Evolutionary conservation across 805 yeast genomes (phyloP), one percentile per base, ranked within the genome.

Genomic region (Phaffomyces opuntiae): DNA sequence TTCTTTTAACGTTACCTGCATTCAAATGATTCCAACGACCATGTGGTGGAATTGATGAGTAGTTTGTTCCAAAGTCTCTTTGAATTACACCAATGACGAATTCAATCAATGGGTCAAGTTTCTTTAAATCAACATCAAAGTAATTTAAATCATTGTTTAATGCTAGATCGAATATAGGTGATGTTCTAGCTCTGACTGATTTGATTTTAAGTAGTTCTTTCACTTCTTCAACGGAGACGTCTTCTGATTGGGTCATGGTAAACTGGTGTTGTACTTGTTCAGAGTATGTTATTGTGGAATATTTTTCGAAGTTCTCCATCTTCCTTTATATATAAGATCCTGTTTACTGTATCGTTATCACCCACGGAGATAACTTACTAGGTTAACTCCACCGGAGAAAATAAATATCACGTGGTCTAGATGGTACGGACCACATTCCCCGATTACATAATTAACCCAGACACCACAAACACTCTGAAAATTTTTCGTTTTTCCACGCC

Each of bases 1-100:
- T 65, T 36, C 85, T 69, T 32, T 57, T 55, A 29, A 53, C 56
- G n/a, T 67, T 71, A 35, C 76, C 75, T 32, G 72, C 76, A 53
- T 79, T 77, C 55, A 80, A 69, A 58, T 80, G 86, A 53, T 78
- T 83, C 77, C 80, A 80, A 46, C 87, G 67, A 2, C 86, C 86
- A 59, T 80, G 86, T 9, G 82, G 78, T 5, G 87, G 85, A 44
- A 80, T 80, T 1, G 60, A 50, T 4, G 59, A 54, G 33, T 71
- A 70, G 25, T 72, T 62, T 3, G 68, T 62, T 0, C 70, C 72
- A 49, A 72, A 80, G 39, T 74, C 74, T 12, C 70, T 61, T 16
- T 59, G 58, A 13, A 80, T 70, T 5, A 61, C 57, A n/a, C 40
- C 36, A 38, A 67, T 57, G 6, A 80, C 74, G 54, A 64, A 78